Percentiles rank a stretch among this genome's conserved stretches.
Evolutionary conservation across 2,329 filamentous ascomycete genomes (phyloP).

Genomic region (Epichloe glyceriae): DNA sequence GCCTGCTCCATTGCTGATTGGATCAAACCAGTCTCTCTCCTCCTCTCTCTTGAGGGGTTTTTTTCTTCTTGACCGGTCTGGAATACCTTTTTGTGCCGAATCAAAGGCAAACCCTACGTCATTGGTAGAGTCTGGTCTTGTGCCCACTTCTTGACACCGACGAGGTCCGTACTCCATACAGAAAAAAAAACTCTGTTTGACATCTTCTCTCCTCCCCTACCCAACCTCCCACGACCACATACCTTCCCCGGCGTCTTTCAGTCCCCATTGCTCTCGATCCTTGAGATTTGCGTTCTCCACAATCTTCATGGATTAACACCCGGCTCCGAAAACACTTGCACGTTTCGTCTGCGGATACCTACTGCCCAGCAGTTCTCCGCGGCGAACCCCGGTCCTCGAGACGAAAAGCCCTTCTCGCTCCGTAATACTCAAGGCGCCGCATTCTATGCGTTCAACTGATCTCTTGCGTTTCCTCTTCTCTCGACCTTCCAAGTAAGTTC

Average conservation of each 20-base stretch:
- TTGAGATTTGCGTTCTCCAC: neutral
- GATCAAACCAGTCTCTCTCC: too few relatives aligned
- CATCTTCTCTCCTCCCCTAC: neutral
- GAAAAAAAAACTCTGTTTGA: neutral
- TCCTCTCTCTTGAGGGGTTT: too few relatives aligned
- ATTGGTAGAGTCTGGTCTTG: neutral
- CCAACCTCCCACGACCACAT: neutral
- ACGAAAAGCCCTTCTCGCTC: neutral
- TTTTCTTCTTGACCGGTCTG: neutral
- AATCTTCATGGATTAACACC: neutral
- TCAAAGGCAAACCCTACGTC: neutral
- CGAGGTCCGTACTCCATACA: too few relatives aligned
- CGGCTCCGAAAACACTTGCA: neutral
- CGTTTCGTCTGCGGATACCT: neutral
- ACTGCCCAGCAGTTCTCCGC: neutral
- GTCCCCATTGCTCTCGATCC: neutral
- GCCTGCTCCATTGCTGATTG: too few relatives aligned
- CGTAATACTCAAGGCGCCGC: neutral
- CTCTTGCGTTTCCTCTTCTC: slow-evolving; percentile 83
- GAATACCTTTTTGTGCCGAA: neutral
- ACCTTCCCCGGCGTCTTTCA: neutral
- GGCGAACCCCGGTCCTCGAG: neutral
- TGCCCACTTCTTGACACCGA: neutral
- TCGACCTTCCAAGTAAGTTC: slow-evolving; percentile 73
- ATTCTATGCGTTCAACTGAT: slow-evolving; percentile 83